Evolutionary conservation across 106 monocot species (phyloP).

Genomic region (Posidonia australis): DNA sequence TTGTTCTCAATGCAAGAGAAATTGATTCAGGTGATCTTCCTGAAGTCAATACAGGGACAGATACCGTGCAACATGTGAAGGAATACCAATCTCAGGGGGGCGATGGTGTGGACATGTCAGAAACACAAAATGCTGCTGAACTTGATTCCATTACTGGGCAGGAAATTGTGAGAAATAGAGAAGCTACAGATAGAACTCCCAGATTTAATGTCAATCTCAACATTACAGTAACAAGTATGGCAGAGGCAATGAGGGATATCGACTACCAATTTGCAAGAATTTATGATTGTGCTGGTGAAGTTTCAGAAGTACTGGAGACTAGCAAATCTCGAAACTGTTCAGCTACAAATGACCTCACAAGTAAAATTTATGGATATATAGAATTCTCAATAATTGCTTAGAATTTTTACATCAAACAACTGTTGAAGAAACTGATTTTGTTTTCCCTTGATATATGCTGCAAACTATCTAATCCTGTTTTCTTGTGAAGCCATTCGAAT

Average conservation of each 20-base stretch:
- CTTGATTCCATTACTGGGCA: no score
- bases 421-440: not conserved
- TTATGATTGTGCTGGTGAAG: conserved; percentile 49
- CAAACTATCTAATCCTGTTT: not conserved
- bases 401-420: not conserved
- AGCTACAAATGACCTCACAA: conserved; percentile 15
- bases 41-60: conserved; percentile 3
- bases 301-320: conserved; percentile 64
- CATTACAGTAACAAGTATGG: conserved; percentile 40
- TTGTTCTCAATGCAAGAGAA: conserved; percentile 1
- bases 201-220: conserved; percentile 59
- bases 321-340: conserved; percentile 31
- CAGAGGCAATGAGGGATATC: conserved; percentile 52
- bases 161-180: conserved; percentile 10
- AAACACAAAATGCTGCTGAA: conserved; percentile 15
- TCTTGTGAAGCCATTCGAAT: conserved; percentile 3
- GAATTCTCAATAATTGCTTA: not conserved
- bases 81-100: conserved; percentile 14
- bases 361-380: conserved; percentile 16
- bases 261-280: conserved; percentile 55
- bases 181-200: conserved; percentile 33
- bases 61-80: conserved; percentile 12
- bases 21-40: conserved; percentile 6
- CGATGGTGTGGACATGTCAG: conserved; percentile 17
- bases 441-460: not conserved